Percentiles rank a stretch among this genome's conserved stretches.
Evolutionary conservation across 225 moss, liverwort and hornwort genomes (phyloP).

Genomic region (Straminergon stramineum): DNA sequence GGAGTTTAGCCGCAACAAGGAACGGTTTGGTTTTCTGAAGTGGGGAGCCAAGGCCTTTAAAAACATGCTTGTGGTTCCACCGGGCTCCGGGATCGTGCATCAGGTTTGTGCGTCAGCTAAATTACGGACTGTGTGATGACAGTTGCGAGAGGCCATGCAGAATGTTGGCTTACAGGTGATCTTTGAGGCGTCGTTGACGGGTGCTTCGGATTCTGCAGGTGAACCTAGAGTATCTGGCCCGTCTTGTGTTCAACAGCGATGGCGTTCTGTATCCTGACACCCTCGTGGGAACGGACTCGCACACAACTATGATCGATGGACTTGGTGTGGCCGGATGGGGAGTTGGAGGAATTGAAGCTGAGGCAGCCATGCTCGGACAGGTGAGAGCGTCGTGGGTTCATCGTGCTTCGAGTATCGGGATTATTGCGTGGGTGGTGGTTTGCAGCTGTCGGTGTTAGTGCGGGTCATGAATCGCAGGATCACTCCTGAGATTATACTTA

Average conservation of each 20-base stretch:
- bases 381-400: slow-evolving; percentile 23
- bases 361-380: slow-evolving; percentile 99
- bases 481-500: not conserved
- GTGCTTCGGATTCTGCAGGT: slow-evolving; percentile 45
- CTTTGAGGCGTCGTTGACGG: not conserved
- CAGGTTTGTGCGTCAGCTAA: slow-evolving; percentile 43
- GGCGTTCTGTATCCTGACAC: slow-evolving; percentile 88
- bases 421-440: not conserved
- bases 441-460: not conserved
- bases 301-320: slow-evolving; percentile 98
- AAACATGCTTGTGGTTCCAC: slow-evolving; percentile 98
- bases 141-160: not conserved
- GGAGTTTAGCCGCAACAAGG: slow-evolving; percentile 87
- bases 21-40: slow-evolving; percentile 89
- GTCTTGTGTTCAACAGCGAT: slow-evolving; percentile 76
- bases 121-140: not conserved
- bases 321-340: slow-evolving; percentile 99
- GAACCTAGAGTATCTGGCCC: slow-evolving; percentile 90
- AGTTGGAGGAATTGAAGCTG: slow-evolving; percentile 98
- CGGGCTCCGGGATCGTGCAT: slow-evolving; percentile 94
- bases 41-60: slow-evolving; percentile 95
- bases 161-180: not conserved
- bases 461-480: not conserved
- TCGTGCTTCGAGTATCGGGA: not conserved
- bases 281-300: slow-evolving; percentile 97